Evolutionary conservation across 805 yeast genomes (phyloP).

Genomic region (Metschnikowia matae): DNA sequence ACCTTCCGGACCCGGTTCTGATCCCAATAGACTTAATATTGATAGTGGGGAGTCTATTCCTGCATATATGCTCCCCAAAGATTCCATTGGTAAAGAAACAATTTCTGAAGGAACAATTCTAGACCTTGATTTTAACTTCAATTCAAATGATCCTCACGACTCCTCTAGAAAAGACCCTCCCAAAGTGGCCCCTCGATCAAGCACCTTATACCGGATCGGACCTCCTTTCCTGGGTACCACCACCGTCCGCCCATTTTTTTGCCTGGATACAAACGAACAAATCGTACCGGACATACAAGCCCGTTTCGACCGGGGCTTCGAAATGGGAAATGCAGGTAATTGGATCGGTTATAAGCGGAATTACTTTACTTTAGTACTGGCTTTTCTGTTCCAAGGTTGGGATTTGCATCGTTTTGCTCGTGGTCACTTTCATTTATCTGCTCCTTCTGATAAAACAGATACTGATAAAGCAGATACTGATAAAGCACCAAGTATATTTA

Average conservation of each 20-base stretch:
- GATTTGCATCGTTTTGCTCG: conserved; percentile 22
- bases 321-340: conserved; percentile 13
- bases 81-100: no score
- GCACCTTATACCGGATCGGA: conserved; percentile 58
- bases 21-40: no score
- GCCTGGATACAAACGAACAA: neutral
- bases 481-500: no score
- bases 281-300: conserved; percentile 10
- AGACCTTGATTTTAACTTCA: no score
- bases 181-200: conserved; percentile 57
- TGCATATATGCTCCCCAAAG: no score
- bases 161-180: no score
- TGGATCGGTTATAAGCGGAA: conserved; percentile 73
- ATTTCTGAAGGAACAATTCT: no score
- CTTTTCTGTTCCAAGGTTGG: conserved; percentile 36
- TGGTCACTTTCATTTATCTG: conserved; percentile 20
- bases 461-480: no score
- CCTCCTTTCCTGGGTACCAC: conserved; percentile 35
- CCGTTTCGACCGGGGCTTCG: conserved; percentile 25
- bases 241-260: neutral
- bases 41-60: no score
- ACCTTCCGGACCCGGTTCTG: no score
- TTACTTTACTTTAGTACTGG: conserved; percentile 58
- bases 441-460: no score
- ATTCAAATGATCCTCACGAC: no score